Base-by-base conservation (phyloP, 1,284 basidiomycete species). In the Xerocomus amazonicus region DNA sequence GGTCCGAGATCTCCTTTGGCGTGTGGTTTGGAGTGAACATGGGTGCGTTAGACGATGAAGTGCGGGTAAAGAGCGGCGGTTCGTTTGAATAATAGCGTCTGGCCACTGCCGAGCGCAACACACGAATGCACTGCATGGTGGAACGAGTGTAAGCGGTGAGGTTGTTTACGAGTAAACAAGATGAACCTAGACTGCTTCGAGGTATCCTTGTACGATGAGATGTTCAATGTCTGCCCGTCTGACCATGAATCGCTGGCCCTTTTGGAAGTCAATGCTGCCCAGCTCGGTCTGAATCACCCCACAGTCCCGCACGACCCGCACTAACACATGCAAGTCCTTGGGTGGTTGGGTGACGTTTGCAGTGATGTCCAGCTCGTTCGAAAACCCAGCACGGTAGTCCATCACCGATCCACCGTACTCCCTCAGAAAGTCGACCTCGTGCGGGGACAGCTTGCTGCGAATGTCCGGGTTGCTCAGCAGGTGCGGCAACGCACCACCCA, bases 341-440 rank as follows among this genome's bases (percentile, higher is more conserved):
- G 91, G 90, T 4, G 93, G 91, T 40, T 78, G 73, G 26, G 77
- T 77, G 49, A 94, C 84, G 51, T 84, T 82, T 1, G 87, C 85
- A 40, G 87, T 86, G 50, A 96, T 79, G 70, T 96, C 91, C 59
- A 95, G 74, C 61, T 95, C 90, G 60, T 88, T 84, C 34, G 88
- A 81, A 65, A 92, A 93, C 52, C 91, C 89, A 32, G 82, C 80
- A 54, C 94, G 86, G 67, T 92, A 95, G 51, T 87, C 81, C 75
- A 92, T 84, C 50, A 94, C 78, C 19, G 87, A 81, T 28, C 79
- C 75, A 58, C 90, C 83, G 71, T 98, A 98, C 54, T 82, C 79
- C 48, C 90, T 78, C 41, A 97, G 70, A 66, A 92, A 97, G 67
- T 95, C 92, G 48, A 96, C 85, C 65, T 98, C 95, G 61, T 92